Evolutionary conservation across 2,329 filamentous ascomycete genomes (phyloP).

Genomic region (Corinectria fuckeliana): DNA sequence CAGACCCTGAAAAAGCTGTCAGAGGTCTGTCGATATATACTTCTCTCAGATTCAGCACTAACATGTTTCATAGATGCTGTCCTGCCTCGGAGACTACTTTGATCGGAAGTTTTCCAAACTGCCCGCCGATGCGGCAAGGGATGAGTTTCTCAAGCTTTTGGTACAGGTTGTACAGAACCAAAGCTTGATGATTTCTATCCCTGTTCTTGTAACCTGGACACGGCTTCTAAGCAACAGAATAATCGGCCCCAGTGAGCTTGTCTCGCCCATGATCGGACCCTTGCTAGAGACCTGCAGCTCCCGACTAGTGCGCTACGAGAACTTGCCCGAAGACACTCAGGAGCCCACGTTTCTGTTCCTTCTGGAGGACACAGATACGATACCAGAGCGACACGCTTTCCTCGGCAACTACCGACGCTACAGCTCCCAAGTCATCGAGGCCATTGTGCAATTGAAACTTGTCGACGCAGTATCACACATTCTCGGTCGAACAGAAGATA

Average conservation of each 20-base stretch:
- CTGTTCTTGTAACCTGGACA: conserved; percentile 88
- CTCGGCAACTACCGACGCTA: conserved; percentile 95
- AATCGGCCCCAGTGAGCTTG: conserved; percentile 69
- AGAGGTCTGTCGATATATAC: conserved; percentile 66
- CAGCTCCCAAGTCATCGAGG: conserved; percentile 85
- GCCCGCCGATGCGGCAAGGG: conserved; percentile 68
- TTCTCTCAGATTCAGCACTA: neutral
- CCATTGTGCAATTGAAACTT: conserved; percentile 80
- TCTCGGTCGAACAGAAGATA: conserved; percentile 76
- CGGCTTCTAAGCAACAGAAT: conserved; percentile 75
- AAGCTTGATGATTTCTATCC: conserved; percentile 92
- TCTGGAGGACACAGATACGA: conserved; percentile 91
- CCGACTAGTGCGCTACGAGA: conserved; percentile 86
- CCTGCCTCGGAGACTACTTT: conserved; percentile 83
- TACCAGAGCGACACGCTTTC: conserved; percentile 93
- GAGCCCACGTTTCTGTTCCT: conserved; percentile 83
- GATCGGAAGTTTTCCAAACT: conserved; percentile 76
- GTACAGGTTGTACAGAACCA: conserved; percentile 80
- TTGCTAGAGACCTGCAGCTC: conserved; percentile 84
- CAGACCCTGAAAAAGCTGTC: conserved; percentile 91
- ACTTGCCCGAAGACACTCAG: conserved; percentile 79
- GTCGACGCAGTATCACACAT: conserved; percentile 89
- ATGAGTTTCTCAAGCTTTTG: conserved; percentile 80
- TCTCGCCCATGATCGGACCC: conserved; percentile 70
- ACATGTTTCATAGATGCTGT: conserved; percentile 68